Percentiles rank a stretch among this genome's conserved stretches.
These are phyloP conservation scores for Scheffersomyces lignicola DNA, from an alignment of 1,139 yeast species.

Conservation along the genomic window DNA sequence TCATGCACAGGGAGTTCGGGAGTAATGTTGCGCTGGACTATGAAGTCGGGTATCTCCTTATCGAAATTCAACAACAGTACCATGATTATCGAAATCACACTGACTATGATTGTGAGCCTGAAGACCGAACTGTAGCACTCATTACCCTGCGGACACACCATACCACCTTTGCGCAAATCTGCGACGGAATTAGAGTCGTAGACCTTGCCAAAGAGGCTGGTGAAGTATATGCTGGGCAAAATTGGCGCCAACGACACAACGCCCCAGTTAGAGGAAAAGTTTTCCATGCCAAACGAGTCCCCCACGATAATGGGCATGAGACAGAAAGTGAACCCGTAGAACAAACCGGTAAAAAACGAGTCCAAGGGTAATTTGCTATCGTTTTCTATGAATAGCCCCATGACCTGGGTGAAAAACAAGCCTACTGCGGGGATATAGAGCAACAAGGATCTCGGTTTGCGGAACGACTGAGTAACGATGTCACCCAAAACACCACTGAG, in stretches of 20 bases:
- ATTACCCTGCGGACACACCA: conserved; percentile 38
- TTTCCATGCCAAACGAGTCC: conserved; percentile 55
- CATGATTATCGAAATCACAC: conserved; percentile 21
- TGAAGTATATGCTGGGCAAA: conserved; percentile 49
- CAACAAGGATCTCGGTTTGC: conserved; percentile 45
- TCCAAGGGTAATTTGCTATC: conserved; percentile 33
- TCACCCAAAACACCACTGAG: conserved; percentile 56
- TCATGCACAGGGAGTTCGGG: too few species aligned
- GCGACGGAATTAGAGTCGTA: conserved; percentile 45
- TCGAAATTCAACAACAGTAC: conserved; percentile 29
- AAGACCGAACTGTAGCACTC: conserved; percentile 48
- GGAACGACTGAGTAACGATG: conserved; percentile 42
- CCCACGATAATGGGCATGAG: conserved; percentile 59
- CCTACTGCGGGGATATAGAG: conserved; percentile 48
- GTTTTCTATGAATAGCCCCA: conserved; percentile 32
- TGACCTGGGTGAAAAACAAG: conserved; percentile 39
- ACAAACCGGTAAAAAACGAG: conserved; percentile 51
- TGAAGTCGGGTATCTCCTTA: too few species aligned
- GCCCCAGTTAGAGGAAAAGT: conserved; percentile 61
- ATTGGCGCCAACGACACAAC: conserved; percentile 55
- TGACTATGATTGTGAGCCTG: conserved; percentile 31
- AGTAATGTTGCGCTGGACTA: too few species aligned
- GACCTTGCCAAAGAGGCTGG: conserved; percentile 50
- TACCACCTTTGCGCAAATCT: conserved; percentile 15
- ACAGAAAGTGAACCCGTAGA: conserved; percentile 60